Evolutionary conservation across 306 rosid species (phyloP), one percentile per base, ranked within the genome.

Genomic region (Acacia melanoxylon): DNA sequence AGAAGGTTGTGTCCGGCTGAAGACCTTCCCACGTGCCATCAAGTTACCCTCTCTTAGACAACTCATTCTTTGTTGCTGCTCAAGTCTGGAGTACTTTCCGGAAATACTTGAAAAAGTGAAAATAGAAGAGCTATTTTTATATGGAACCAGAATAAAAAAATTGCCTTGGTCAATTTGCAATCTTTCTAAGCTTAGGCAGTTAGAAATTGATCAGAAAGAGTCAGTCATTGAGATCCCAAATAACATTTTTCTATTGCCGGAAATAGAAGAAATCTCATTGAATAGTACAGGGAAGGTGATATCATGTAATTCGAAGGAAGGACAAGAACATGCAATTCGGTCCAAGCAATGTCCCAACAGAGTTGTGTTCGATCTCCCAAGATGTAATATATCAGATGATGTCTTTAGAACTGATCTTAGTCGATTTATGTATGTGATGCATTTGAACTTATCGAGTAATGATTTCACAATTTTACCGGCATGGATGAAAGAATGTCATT

Each of bases 121-220:
- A 49, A 15, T 49, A 49, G 15, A 0, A 49, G 7, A 4, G 0
- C 54, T 49, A 49, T 4, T 0, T 2, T 11, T 49, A 49, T 0
- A 0, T 15, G 1, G 0, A 0, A 49, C 54, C 0, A 20, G 6
- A 49, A 49, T 49, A 15, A 2, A 15, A 49, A 4, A 49, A 49
- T 49, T 49, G 20, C 54, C 54, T 4, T 49, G 20, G 17, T 49
- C 54, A 5, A 49, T 49, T 15, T 49, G 20, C 17, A 13, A 49
- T 49, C 20, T 49, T 49, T 13, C 54, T 49, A 0, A 49, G 7
- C 54, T 49, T 3, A 15, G 8, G 12, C 0, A 0, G 0, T 49
- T 49, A 0, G 0, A 0, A 0, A 45, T 45, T 45, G 0, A 0
- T 0, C 29, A 2, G 3, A 0, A 3, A 0, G 0, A 45, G 4